A percentile compares a stretch with the other conserved stretches of the same genome.
These are phyloP conservation scores for Glomus cerebriforme DNA, from an alignment of 192 early-diverging fungal genomes.

Conservation along the genomic window DNA sequence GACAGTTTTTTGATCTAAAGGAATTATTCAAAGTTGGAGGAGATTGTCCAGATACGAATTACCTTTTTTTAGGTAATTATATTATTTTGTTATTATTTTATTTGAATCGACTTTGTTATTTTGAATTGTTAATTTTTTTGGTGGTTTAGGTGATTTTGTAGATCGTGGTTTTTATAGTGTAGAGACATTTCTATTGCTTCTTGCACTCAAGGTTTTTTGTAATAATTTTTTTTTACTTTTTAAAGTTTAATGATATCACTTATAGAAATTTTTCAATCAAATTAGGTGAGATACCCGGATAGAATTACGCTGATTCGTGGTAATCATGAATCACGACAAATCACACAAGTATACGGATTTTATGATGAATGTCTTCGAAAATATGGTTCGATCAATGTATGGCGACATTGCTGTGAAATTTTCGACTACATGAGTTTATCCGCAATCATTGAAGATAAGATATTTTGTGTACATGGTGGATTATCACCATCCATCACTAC, in stretches of 20 bases:
- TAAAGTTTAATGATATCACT: slow-evolving; percentile 92
- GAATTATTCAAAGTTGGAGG: slow-evolving; percentile 98
- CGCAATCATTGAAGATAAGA: slow-evolving; percentile 92
- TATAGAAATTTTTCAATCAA: slow-evolving; percentile 81
- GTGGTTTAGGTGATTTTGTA: slow-evolving; percentile 97
- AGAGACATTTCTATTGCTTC: slow-evolving; percentile 93
- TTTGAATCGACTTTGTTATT: not conserved
- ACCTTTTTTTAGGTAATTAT: slow-evolving; percentile 87
- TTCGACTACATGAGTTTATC: slow-evolving; percentile 93
- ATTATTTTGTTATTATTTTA: not conserved
- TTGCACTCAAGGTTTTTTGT: slow-evolving; percentile 92
- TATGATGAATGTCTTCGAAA: slow-evolving; percentile 97
- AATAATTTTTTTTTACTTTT: slow-evolving; percentile 49
- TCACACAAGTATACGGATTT: slow-evolving; percentile 99
- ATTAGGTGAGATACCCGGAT: slow-evolving; percentile 88
- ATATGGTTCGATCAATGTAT: slow-evolving; percentile 95
- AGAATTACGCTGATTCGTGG: slow-evolving; percentile 88
- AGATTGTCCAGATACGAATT: slow-evolving; percentile 83
- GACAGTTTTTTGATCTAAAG: slow-evolving; percentile 96
- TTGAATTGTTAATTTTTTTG: slow-evolving; percentile 63
- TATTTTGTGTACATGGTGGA: slow-evolving; percentile 96
- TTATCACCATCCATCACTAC: slow-evolving; percentile 88
- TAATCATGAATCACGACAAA: slow-evolving; percentile 96
- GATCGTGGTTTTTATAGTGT: slow-evolving; percentile 97
- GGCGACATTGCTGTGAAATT: slow-evolving; percentile 97